Base-by-base conservation (phyloP, 2,329 filamentous ascomycete genomes). In the Harringtonia lauricola region DNA sequence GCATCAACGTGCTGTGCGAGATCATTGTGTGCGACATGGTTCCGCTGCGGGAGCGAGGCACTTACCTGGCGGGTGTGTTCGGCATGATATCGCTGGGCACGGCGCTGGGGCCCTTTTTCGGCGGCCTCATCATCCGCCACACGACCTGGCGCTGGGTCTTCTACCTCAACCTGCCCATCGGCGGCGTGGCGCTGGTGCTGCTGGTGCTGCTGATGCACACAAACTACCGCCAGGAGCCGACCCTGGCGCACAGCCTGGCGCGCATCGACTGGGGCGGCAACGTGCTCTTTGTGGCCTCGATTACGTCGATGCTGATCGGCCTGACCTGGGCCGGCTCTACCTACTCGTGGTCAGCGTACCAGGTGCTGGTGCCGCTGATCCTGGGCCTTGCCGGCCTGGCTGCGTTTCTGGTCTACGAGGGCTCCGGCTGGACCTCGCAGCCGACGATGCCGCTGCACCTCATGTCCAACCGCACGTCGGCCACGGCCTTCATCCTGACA, bases 241-340 rank as follows among this genome's bases (percentile, higher is more conserved):
- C 54, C 0, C 46, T 54, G 10, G 26, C 35, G 28, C 30, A 50
- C 15, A 58, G 58, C 17, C 51, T 64, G 4, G 46, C 48, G 4
- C 57, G 62, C 1, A 54, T 69, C 34, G 70, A 75, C 47, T 65
- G 55, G 21, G 35, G 60, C 1, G 70, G 70, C 14, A 68, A 64
- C 28, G 42, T 49, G 13, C 48, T 72, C 3, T 51, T 72, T 36
- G 61, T 65, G 2, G 56, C 48, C 1, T 56, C 62, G 0, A 59
- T 61, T 4, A 53, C 64, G 3, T 52, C 63, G 4, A 49, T 70
- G 2, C 59, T 72, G 4, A 55, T 66, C n/a, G 59, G 65, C 1
- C 55, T 72, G 3, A 64, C 61, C 13, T 67, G 57, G 44, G 69
- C 61, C 19, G 69, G 68, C 2, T 54, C 62, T 1, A 44, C 56